A percentile compares a stretch with the other conserved stretches of the same genome.
phyloP scores from a whole-genome alignment of 2,329 filamentous ascomycete genomes.

The Emericellopsis cladophorae region DNA sequence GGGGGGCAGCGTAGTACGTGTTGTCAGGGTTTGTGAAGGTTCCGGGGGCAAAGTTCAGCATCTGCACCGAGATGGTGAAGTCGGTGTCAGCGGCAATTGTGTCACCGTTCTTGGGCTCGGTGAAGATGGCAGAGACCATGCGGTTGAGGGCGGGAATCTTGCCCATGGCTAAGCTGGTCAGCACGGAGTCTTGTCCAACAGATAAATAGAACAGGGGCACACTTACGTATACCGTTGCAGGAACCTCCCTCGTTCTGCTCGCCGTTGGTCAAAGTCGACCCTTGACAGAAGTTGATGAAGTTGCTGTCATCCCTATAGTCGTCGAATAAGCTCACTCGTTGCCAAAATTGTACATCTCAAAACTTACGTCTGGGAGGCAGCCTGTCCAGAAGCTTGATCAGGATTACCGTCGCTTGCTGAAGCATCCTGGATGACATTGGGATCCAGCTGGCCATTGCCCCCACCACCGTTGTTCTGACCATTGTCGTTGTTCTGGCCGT shows the following conservation, averaged over 20 bases:
- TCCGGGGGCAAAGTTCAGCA: slow-evolving; percentile 41
- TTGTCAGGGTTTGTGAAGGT: slow-evolving; percentile 46
- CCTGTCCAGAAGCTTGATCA: slow-evolving; percentile 25
- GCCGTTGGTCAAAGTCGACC: slow-evolving; percentile 45
- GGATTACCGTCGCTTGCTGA: slow-evolving; percentile 27
- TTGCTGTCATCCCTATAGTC: slow-evolving; percentile 38
- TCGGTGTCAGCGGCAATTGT: slow-evolving; percentile 30
- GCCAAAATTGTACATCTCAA: slow-evolving; percentile 9
- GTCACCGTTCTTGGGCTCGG: slow-evolving; percentile 37
- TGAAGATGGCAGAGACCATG: slow-evolving; percentile 46
- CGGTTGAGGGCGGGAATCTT: slow-evolving; percentile 39
- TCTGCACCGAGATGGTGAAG: slow-evolving; percentile 40
- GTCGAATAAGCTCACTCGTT: background rate
- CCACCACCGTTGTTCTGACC: slow-evolving; percentile 9
- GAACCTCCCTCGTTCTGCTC: slow-evolving; percentile 43
- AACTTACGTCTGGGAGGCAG: slow-evolving; percentile 31
- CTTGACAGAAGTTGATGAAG: slow-evolving; percentile 51
- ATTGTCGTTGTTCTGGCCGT: slow-evolving; percentile 4
- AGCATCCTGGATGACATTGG: slow-evolving; percentile 31
- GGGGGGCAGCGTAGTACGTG: slow-evolving; percentile 50
- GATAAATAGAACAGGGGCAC: background rate
- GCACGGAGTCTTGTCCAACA: no score
- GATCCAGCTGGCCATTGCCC: slow-evolving; percentile 17
- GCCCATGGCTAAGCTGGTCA: slow-evolving; percentile 35
- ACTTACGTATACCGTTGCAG: slow-evolving; percentile 50